Percentiles rank a stretch among this genome's conserved stretches.
These are phyloP conservation scores for Colletotrichum incanum DNA, from an alignment of 2,329 filamentous ascomycete species.

Conservation along the genomic window DNA sequence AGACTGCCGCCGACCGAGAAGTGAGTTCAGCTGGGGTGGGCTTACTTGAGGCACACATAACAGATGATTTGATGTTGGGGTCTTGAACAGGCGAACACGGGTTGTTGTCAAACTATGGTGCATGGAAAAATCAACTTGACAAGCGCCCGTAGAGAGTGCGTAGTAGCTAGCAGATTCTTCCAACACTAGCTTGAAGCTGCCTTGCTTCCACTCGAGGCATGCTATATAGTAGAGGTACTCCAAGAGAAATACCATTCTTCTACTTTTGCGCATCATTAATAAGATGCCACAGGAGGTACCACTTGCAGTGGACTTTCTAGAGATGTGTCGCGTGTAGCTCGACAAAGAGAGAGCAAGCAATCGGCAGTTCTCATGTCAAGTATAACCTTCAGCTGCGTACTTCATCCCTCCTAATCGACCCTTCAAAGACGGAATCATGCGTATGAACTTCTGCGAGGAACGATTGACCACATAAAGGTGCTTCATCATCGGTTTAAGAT, in stretches of 20 bases:
- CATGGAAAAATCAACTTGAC: neutral
- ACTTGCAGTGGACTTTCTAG: neutral
- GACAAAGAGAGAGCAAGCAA: neutral
- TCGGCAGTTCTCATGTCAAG: neutral
- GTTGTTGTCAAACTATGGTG: neutral
- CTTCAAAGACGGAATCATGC: too few relatives aligned
- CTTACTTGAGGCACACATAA: too few relatives aligned
- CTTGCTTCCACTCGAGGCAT: neutral
- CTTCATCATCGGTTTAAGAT: neutral
- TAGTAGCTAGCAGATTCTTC: neutral
- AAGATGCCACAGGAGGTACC: neutral
- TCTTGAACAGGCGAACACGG: neutral
- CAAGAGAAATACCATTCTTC: neutral
- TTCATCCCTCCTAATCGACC: too few relatives aligned
- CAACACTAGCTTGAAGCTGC: neutral
- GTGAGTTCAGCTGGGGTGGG: neutral
- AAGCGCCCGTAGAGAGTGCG: too few relatives aligned
- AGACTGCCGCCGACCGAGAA: slow-evolving; percentile 60
- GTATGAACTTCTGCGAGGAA: neutral
- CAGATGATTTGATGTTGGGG: neutral
- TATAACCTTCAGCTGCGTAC: neutral
- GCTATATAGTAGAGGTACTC: neutral
- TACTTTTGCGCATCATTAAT: neutral
- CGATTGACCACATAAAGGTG: neutral
- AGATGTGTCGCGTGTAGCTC: neutral